These are phyloP conservation scores for Anisogramma anomala DNA, from an alignment of 2,329 filamentous ascomycete species.

Conservation along the genomic window DNA sequence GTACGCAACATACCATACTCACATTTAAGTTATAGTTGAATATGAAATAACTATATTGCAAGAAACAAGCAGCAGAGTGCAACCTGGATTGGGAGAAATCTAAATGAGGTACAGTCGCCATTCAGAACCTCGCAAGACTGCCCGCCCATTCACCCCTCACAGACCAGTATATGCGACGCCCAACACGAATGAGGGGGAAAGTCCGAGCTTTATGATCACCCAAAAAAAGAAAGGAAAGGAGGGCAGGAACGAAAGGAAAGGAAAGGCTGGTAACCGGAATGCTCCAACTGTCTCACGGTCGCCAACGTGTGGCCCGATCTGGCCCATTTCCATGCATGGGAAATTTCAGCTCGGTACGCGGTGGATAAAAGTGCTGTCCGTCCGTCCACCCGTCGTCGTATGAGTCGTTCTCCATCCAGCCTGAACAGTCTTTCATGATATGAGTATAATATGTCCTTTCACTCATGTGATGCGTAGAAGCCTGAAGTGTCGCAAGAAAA, in stretches of 20 bases:
- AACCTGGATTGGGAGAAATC: not conserved
- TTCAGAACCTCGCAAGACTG: not conserved
- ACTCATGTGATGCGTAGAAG: no score
- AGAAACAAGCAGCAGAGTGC: not conserved
- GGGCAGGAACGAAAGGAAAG: no score
- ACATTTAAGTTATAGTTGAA: no score
- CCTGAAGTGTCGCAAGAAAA: no score
- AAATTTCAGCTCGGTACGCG: no score
- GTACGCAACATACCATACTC: no score
- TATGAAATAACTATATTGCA: not conserved
- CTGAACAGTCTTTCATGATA: not conserved
- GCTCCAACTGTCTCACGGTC: not conserved
- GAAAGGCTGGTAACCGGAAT: not conserved
- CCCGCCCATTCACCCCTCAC: no score
- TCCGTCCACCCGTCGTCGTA: not conserved
- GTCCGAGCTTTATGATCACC: not conserved
- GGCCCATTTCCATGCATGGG: no score
- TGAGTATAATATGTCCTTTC: not conserved
- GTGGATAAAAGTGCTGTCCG: not conserved
- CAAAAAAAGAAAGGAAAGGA: no score
- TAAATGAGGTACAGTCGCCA: not conserved
- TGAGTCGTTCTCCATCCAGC: not conserved
- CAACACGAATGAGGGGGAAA: not conserved
- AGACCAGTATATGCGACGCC: not conserved
- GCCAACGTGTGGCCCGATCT: not conserved